Percentiles rank a stretch among this genome's conserved stretches.
Evolutionary conservation across 179 eudicot species (phyloP).

Genomic region (Carnegiea gigantea): DNA sequence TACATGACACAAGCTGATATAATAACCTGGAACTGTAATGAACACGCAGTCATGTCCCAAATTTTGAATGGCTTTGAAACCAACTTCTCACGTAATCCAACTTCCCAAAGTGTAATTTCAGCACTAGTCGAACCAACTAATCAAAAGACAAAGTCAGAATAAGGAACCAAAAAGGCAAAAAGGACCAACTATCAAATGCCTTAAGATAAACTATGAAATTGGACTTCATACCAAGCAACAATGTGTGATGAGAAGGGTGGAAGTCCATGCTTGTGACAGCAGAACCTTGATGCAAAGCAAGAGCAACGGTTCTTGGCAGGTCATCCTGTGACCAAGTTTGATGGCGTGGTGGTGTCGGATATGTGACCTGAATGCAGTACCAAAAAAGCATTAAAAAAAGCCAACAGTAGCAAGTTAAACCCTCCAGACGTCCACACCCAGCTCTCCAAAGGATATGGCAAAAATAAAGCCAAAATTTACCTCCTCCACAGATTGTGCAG

Average conservation of each 20-base stretch:
- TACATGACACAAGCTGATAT: not conserved
- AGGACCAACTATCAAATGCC: not conserved
- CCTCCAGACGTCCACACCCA: no score
- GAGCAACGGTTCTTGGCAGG: conserved; percentile 70
- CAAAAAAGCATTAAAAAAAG: not conserved
- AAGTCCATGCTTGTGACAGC: conserved; percentile 80
- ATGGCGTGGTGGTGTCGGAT: conserved; percentile 60
- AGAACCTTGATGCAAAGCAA: conserved; percentile 63
- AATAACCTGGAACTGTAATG: conserved; percentile 68
- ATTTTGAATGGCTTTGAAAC: conserved; percentile 73
- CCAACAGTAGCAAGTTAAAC: not conserved
- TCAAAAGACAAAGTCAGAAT: conserved; percentile 14
- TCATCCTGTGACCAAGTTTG: conserved; percentile 73
- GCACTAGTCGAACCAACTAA: conserved; percentile 78
- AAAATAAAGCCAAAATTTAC: conserved; percentile 31
- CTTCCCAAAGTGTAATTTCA: conserved; percentile 85
- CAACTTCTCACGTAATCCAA: conserved; percentile 64
- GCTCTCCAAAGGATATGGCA: no score
- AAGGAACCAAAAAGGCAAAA: conserved; percentile 7
- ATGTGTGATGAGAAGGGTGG: conserved; percentile 70
- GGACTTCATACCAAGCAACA: conserved; percentile 61
- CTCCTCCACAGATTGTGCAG: conserved; percentile 84
- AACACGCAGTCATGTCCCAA: conserved; percentile 58
- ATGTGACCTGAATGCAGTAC: conserved; percentile 52
- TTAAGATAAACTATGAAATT: not conserved